phyloP scores from a whole-genome alignment of 306 rosid species.

The Gastrolobium villosum region DNA sequence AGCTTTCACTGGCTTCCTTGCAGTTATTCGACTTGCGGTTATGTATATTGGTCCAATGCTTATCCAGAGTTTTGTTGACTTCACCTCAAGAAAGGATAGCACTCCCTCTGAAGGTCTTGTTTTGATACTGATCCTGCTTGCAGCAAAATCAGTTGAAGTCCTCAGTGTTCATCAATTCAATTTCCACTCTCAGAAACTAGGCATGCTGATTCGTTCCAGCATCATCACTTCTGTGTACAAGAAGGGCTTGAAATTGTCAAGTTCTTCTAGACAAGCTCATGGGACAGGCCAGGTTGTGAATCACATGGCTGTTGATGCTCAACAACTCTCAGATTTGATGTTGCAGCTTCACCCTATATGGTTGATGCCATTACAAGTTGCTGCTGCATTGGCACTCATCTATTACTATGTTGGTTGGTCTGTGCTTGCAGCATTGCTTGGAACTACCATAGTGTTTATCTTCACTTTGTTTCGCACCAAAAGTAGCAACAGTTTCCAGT shows the following conservation, averaged over 20 bases:
- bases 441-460: slow-evolving; percentile 51
- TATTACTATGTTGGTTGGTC: slow-evolving; percentile 66
- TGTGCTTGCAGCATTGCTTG: slow-evolving; percentile 60
- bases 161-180: slow-evolving; percentile 77
- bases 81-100: slow-evolving; percentile 65
- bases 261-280: slow-evolving; percentile 80
- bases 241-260: slow-evolving; percentile 76
- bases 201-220: slow-evolving; percentile 81
- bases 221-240: slow-evolving; percentile 76
- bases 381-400: slow-evolving; percentile 65
- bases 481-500: slow-evolving; percentile 68
- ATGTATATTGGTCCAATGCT: slow-evolving; percentile 79
- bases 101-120: slow-evolving; percentile 69
- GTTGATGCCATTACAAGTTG: slow-evolving; percentile 83
- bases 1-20: slow-evolving; percentile 75
- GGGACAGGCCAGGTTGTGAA: slow-evolving; percentile 91
- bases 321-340: slow-evolving; percentile 85
- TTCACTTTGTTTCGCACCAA: slow-evolving; percentile 59
- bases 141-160: slow-evolving; percentile 75
- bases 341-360: slow-evolving; percentile 78
- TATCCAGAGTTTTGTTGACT: slow-evolving; percentile 74
- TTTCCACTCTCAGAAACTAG: slow-evolving; percentile 76
- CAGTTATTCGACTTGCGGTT: slow-evolving; percentile 63
- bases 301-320: slow-evolving; percentile 93
- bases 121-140: slow-evolving; percentile 63